Base-by-base conservation (phyloP, 768 basidiomycete species). In the Pleurotus citrinopileatus region DNA sequence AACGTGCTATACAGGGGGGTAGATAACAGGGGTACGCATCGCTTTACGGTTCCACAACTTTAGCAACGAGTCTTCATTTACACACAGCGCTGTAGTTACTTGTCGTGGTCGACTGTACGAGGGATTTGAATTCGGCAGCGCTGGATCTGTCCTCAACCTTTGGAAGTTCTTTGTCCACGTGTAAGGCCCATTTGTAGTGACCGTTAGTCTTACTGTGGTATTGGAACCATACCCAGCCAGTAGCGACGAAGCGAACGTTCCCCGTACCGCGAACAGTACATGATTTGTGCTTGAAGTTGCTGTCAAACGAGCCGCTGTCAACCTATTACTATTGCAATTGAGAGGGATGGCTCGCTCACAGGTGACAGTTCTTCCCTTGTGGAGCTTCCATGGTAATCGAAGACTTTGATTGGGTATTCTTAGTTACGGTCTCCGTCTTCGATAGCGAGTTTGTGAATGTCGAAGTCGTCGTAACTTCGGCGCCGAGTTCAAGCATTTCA, bases 141-240 rank as follows among this genome's bases (percentile, higher is more conserved):
- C 22, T 52, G 4, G 55, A 56, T 8, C 55, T 34, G 27, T 56
- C 55, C 12, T 56, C 50, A 5, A 26, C 25, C 1, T 52, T 52
- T 10, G 55, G 38, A 19, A 56, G 15, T 13, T 17, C 17, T 2
- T 25, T 2, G 15, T 52, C 55, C 17, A 56, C 36, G 17, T 20
- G 23, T 3, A 50, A 23, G 4, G 55, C 55, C 55, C 55, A 57
- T 32, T 57, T 57, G 25, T 57, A 57, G 52, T 57, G 56, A 13
- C 25, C 56, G 3, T 57, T 3, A 15, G 36, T 42, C 36, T 38
- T 44, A 42, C 37, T 23, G 17, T 57, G 22, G 26, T 57, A 57
- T 17, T 57, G 37, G 15, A 57, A 57, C 52, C 52, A 57, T 4
- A 57, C 56, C 56, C 56, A 57, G 34, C 56, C 56, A 13, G 42